Evolutionary conservation across 805 yeast species (phyloP), one percentile per base, ranked within the genome.

Genomic region (Metschnikowia cubensis): DNA sequence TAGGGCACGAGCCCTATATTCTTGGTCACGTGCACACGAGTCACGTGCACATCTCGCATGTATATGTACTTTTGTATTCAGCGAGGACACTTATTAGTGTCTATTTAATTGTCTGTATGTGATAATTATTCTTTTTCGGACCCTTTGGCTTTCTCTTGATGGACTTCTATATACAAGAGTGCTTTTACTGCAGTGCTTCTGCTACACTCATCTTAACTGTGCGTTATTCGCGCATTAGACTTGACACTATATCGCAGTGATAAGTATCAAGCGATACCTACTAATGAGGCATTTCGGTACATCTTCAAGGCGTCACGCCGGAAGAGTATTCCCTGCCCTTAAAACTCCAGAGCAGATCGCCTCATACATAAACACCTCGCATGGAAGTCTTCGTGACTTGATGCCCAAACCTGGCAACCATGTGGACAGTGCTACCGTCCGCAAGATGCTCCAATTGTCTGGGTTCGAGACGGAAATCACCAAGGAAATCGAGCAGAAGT

Each of bases 371-470:
- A 34, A 47, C 10, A 45, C 37, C 11, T 43, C 59, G 10, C 44
- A 47, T 2, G 57, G 60, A 39, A 48, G 48, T 15, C 58, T 55
- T 18, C 56, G 39, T 10, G 58, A 55, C 38, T 37, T 57, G 42
- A 40, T 57, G 20, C 60, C 60, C 10, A 48, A 46, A 7, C 47
- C 53, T 8, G 45, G 53, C 13, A 47, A 52, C 18, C 55, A 64
- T 17, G 56, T 55, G 32, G 58, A 56, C 42, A 46, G 55, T 15
- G 46, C 47, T 17, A 49, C 58, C 4, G 56, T 65, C 15, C 51
- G 49, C 33, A 76, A 69, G 38, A 58, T 82, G 42, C 57, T 79
- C 32, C 68, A 69, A 36, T 60, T 82, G 18, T 76, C 85, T 0
- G 86, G 87, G 0, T 55, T 83, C 4, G 70, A 75, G 3, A 56